Evolutionary conservation across 140 eudicot species (phyloP), one percentile per base, ranked within the genome.

Genomic region (Senecio squalidus): DNA sequence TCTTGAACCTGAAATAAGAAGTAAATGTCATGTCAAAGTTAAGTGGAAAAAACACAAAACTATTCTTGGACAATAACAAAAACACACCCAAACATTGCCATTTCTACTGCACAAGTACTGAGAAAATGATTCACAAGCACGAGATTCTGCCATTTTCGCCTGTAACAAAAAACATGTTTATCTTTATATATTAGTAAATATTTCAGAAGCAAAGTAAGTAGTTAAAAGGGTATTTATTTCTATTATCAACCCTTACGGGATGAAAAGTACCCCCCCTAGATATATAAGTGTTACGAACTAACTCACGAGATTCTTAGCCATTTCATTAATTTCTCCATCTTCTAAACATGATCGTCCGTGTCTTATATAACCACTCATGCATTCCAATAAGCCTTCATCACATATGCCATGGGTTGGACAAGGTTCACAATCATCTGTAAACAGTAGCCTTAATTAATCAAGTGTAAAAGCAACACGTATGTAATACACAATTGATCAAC

Each of bases 371-470:
- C 96, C 96, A 45, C 57, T 58, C 53, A 20, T 41, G 64, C 98
- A 92, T 66, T 81, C 87, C 73, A 92, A 75, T 63, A 84, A 75
- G 21, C 95, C 96, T 33, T 76, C 76, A 58, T 69, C 43, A 67
- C 98, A 92, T 50, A 72, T 60, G 62, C 98, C 98, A 82, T 87
- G 72, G 53, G 55, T 70, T 41, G 98, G 98, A 76, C 98, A 92
- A 58, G 96, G 89, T 62, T 82, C 81, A 63, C 98, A 92, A 55
- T 33, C 31, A 57, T 82, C 98, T 92, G 83, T 60, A 82, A 36
- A 36, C 30, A 58, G 41, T 25, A 56, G 25, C 28, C 15, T 25
- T 44, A 4, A 21, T 64, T 69, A 68, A 69, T 28, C 34, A 45
- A 24, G 29, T 23, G 44, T 55, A 27, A 21, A 38, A 47, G 21